A percentile compares a stretch with the other conserved stretches of the same genome.
Evolutionary conservation across 2,329 filamentous ascomycete genomes (phyloP).

Genomic region (Aspergillus carbonarius): DNA sequence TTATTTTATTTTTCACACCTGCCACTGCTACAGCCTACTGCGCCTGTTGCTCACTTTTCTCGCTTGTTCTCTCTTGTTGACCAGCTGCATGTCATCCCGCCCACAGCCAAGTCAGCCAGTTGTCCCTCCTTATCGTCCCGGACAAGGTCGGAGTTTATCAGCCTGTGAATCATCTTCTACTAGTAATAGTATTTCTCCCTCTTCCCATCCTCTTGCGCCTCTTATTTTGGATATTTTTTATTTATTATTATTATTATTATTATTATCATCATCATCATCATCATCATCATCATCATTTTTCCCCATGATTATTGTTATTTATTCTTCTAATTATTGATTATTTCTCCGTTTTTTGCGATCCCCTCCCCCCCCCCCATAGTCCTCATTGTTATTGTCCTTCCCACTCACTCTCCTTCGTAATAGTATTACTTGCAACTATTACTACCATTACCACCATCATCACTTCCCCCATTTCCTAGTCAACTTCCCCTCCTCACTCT

Average conservation of each 20-base stretch:
- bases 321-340: slow-evolving; percentile 5
- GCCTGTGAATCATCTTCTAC: neutral
- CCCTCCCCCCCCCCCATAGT: neutral
- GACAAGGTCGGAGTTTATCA: slow-evolving; percentile 16
- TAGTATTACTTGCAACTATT: neutral
- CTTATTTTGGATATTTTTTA: slow-evolving; percentile 6
- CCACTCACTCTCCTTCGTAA: neutral
- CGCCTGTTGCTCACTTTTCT: too few relatives aligned
- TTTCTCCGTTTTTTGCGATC: slow-evolving; percentile 1
- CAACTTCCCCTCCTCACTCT: too few relatives aligned
- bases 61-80: slow-evolving; percentile 1
- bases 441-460: neutral
- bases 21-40: too few relatives aligned
- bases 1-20: slow-evolving; percentile 3
- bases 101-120: slow-evolving; percentile 16
- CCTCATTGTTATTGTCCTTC: slow-evolving; percentile 9
- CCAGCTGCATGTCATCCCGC: slow-evolving; percentile 19
- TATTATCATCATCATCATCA: slow-evolving; percentile 5
- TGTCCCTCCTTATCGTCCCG: slow-evolving; percentile 11
- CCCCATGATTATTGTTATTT: neutral
- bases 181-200: neutral
- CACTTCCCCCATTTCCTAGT: too few relatives aligned
- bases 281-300: neutral
- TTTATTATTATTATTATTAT: slow-evolving; percentile 12
- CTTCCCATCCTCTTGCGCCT: neutral